Evolutionary conservation across 1,139 yeast genomes (phyloP), one percentile per base, ranked within the genome.

Genomic region (Magnusiomyces fungicola): DNA sequence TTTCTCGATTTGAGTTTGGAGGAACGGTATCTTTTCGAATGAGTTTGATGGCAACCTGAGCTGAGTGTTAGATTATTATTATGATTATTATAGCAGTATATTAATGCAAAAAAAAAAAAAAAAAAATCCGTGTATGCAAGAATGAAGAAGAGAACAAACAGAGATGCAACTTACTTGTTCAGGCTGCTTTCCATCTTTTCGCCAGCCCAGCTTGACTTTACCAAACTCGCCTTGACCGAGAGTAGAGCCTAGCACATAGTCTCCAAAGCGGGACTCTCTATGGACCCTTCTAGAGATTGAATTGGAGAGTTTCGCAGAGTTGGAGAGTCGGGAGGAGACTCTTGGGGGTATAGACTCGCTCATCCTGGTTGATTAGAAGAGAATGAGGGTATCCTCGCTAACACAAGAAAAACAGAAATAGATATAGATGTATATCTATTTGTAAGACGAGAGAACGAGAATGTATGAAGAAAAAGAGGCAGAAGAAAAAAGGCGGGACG

Each of bases 141-240:
- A 12, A 27, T 27, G 30, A 27, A 32, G 10, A 14, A 32, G 5
- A 27, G 30, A 7, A 7, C 12, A 12, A 12, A 27, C 12, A 27
- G 7, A 27, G 30, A n/a, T 19, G 4, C 19, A 21, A 12, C 41
- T 18, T 41, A 41, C 44, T 24, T 51, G 54, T 32, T 48, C 51
- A 9, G 54, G 51, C 27, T 39, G 47, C 23, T 49, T 49, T 37
- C 50, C 50, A 18, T 49, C 84, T 65, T 83, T 83, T 33, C 95
- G 74, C 97, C 97, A 90, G 19, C 97, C 97, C n/a, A 92, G 73
- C 66, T 90, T 92, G 54, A 92, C 98, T 67, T 90, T 90, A 52
- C 97, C 98, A 66, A 92, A 92, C 65, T 92, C 97, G 42, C 98
- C 98, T 69, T 90, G 96, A 37, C 98, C 98, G n/a, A 92, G 71